phyloP scores from a whole-genome alignment of 805 yeast species.

The Suhomyces sp. region DNA sequence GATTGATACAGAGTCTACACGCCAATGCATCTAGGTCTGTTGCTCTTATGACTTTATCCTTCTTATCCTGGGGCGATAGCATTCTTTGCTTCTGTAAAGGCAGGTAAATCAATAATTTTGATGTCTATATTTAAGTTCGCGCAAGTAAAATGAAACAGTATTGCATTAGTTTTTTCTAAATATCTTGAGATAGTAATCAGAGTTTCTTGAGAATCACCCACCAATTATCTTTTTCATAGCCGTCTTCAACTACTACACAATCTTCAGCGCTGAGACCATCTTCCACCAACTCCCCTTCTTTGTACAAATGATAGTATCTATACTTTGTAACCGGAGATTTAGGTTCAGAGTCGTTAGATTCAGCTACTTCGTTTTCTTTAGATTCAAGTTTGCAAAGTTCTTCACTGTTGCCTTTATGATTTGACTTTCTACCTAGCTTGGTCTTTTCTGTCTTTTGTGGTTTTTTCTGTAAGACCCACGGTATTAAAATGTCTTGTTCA shows the following conservation, averaged over 20 bases:
- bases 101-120: no score
- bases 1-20: conserved; percentile 55
- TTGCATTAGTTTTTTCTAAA: no score
- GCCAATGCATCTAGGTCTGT: conserved; percentile 76
- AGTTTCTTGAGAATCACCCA: conserved; percentile 48
- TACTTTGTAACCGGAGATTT: conserved; percentile 49
- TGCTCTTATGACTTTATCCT: conserved; percentile 47
- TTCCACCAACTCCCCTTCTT: conserved; percentile 74
- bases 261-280: conserved; percentile 77
- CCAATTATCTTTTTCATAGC: conserved; percentile 96
- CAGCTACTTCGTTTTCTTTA: conserved; percentile 8
- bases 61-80: conserved; percentile 35
- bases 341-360: conserved; percentile 1
- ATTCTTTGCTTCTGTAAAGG: no score
- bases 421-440: conserved; percentile 10
- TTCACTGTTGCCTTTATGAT: conserved; percentile 5
- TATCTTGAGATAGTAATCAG: conserved; percentile 4
- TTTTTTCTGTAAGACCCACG: conserved; percentile 79
- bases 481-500: conserved; percentile 92
- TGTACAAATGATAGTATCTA: conserved; percentile 86
- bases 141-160: no score
- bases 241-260: conserved; percentile 55
- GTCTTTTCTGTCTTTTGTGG: conserved; percentile 34
- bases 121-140: no score
- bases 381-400: conserved; percentile 4